Evolutionary conservation across 495 filamentous ascomycete species (phyloP).

Genomic region (Penicillium chermesinum): DNA sequence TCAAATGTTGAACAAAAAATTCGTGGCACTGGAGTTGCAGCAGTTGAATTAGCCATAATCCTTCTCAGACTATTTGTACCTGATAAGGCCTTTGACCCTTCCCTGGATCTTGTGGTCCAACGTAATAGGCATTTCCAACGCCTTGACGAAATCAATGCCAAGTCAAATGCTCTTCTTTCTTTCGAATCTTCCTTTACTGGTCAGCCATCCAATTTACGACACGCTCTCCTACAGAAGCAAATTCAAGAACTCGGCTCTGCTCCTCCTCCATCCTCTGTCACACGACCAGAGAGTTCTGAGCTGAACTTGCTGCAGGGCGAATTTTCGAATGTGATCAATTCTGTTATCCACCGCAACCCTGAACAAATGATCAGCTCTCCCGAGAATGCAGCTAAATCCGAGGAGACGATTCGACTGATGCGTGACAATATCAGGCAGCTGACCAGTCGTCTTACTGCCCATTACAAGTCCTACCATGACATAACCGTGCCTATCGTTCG

Average conservation of each 20-base stretch:
- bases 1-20: constrained; percentile 10
- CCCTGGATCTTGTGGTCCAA: constrained; percentile 68
- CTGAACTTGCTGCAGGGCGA: constrained; percentile 73
- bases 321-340: constrained; percentile 68
- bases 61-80: constrained; percentile 76
- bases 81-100: constrained; percentile 80
- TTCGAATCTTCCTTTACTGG: constrained; percentile 69
- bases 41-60: constrained; percentile 37
- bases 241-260: constrained; percentile 57
- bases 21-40: constrained; percentile 25
- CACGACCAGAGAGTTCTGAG: constrained; percentile 61
- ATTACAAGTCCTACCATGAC: constrained; percentile 77
- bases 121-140: constrained; percentile 58
- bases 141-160: constrained; percentile 46
- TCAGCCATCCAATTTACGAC: constrained; percentile 56
- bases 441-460: constrained; percentile 55
- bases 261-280: constrained; percentile 59
- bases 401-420: constrained; percentile 47
- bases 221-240: constrained; percentile 53
- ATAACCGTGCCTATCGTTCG: constrained; percentile 71
- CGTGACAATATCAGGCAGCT: constrained; percentile 69
- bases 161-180: constrained; percentile 53
- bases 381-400: constrained; percentile 13
- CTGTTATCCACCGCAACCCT: constrained; percentile 54
- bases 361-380: constrained; percentile 31